A percentile compares a stretch with the other conserved stretches of the same genome.
Conservation (phyloP, 257 asterid genomes). For the Paulownia fortunei region DNA sequence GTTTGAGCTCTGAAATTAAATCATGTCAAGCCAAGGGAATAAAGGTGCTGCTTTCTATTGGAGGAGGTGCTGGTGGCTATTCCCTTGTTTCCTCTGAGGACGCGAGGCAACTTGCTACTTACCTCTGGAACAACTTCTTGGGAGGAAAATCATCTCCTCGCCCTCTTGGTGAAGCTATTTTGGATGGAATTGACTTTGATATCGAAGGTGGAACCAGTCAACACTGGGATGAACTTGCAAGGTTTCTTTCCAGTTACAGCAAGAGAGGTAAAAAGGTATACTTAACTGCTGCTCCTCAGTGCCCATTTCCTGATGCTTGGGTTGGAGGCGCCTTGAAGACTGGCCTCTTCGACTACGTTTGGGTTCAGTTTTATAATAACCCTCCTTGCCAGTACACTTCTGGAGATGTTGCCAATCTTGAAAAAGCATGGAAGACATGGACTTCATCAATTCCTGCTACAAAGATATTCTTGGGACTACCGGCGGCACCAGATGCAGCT, state of each 20-base stretch:
- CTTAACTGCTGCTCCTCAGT: constrained; percentile 66
- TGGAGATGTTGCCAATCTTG: constrained; percentile 39
- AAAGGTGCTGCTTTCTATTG: constrained; percentile 60
- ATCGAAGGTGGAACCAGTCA: constrained; percentile 57
- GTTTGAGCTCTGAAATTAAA: constrained; percentile 48
- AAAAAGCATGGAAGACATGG: constrained; percentile 53
- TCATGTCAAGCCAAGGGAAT: constrained; percentile 55
- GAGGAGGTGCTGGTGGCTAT: constrained; percentile 62
- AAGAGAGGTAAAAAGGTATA: constrained; percentile 51
- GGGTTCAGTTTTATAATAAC: constrained; percentile 71
- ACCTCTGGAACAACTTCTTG: constrained; percentile 59
- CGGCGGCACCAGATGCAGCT: constrained; percentile 67
- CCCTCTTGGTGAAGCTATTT: constrained; percentile 52
- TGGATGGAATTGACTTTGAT: constrained; percentile 69
- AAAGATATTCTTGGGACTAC: constrained; percentile 59
- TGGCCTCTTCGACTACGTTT: constrained; percentile 62
- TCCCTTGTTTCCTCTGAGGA: constrained; percentile 48
- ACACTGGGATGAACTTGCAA: constrained; percentile 63
- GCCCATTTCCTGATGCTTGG: constrained; percentile 67
- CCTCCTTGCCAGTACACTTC: constrained; percentile 57
- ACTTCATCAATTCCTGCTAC: constrained; percentile 49
- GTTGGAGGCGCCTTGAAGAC: constrained; percentile 57
- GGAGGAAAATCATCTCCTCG: constrained; percentile 53
- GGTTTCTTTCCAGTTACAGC: constrained; percentile 40
- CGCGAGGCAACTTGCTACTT: constrained; percentile 54